Base-by-base conservation (phyloP, 441 rosid genomes). In the Flueggea neowawraea region DNA sequence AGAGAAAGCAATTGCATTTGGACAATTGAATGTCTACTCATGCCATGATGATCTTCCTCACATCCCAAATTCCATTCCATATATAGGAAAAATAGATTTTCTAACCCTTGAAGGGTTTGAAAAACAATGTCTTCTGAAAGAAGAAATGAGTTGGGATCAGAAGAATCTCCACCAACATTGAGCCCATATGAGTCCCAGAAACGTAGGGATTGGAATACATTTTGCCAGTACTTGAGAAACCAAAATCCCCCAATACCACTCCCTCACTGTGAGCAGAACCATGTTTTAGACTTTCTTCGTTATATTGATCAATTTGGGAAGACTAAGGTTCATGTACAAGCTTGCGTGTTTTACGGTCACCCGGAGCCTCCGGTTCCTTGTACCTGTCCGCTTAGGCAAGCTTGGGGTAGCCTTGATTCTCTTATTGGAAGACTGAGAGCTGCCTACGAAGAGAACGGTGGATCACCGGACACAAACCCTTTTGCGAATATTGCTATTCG, bases 371-470 rank as follows among this genome's bases (percentile, higher is more conserved):
- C 86, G 0, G 91, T 88, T 51, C 90, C 88, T 28, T 90, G 96
- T 72, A 77, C 85, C 28, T 90, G 96, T 68, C 95, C 96, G 0
- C 77, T 90, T 2, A 78, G 79, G 47, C 96, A 90, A 66, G 96
- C 96, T 47, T 90, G 96, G 96, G 96, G 96, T 10, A 89, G 96
- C 72, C 85, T 89, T 15, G 96, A 89, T 74, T 94, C 96, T 11
- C 89, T 89, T 70, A 90, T 90, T 57, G 96, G 96, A 22, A 71
- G 91, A 61, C 82, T 90, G 13, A 74, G 96, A 57, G 96, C 95
- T 1, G 96, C 96, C 6, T 90, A 76, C 43, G 96, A 89, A 65
- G 95, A 90, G 66, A 84, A 85, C 66, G 95, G 96, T 0, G 95
- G 96, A 8, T 63, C 84, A 10, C 84, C 87, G 12, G 89, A 82